These are phyloP conservation scores for Tilletia caries DNA, from an alignment of 1,284 basidiomycete species.

Conservation along the genomic window DNA sequence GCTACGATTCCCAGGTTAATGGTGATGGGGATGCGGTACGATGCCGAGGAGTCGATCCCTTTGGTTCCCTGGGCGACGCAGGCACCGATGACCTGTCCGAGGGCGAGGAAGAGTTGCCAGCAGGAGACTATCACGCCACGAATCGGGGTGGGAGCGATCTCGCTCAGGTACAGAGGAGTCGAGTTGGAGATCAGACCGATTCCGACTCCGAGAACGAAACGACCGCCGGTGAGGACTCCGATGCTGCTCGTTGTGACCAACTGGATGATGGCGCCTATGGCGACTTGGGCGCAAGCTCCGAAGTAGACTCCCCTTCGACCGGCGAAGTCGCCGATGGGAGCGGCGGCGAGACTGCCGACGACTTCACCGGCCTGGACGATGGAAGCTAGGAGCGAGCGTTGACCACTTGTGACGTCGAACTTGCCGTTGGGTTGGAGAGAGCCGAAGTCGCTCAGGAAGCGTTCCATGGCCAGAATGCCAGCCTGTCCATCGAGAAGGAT, in stretches of 20 bases:
- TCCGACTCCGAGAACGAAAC: conserved; percentile 56
- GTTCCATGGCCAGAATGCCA: conserved; percentile 53
- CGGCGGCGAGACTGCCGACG: conserved; percentile 55
- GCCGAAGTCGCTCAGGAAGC: conserved; percentile 47
- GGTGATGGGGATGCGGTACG: conserved; percentile 55
- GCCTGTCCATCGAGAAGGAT: conserved; percentile 54
- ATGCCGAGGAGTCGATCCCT: conserved; percentile 28
- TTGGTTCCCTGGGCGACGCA: conserved; percentile 54
- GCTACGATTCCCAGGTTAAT: conserved; percentile 57
- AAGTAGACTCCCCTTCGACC: conserved; percentile 56
- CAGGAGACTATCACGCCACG: conserved; percentile 55
- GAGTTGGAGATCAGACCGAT: conserved; percentile 56
- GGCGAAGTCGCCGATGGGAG: conserved; percentile 54
- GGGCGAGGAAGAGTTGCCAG: conserved; percentile 58
- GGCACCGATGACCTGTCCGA: conserved; percentile 57
- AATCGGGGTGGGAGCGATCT: conserved; percentile 56
- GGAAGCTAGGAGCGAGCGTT: conserved; percentile 50
- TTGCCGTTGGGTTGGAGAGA: conserved; percentile 28
- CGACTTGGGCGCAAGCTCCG: conserved; percentile 49
- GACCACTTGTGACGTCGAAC: conserved; percentile 35
- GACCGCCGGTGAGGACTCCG: conserved; percentile 55
- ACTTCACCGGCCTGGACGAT: conserved; percentile 58
- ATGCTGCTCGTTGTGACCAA: conserved; percentile 51
- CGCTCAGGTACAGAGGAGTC: conserved; percentile 56
- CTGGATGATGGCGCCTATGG: conserved; percentile 55